Percentiles rank a stretch among this genome's conserved stretches.
Evolutionary conservation across 495 filamentous ascomycete genomes (phyloP).

Genomic region (Immersiella caudata): DNA sequence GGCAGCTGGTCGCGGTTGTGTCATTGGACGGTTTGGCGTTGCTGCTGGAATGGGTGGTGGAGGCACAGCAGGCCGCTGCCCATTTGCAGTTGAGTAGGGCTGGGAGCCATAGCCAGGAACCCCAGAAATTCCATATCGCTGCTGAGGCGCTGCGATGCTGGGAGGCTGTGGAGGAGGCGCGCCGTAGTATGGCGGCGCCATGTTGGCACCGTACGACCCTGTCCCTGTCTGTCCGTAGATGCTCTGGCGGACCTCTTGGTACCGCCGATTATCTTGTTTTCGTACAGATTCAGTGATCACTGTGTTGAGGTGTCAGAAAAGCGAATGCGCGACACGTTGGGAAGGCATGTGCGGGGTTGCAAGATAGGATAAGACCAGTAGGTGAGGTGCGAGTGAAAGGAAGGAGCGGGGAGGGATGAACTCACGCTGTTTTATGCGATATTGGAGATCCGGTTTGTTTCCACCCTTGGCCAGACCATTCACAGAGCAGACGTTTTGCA

Average conservation of each 20-base stretch:
- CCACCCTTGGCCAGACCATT: constrained; percentile 75
- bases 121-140: constrained; percentile 2
- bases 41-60: background rate
- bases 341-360: background rate
- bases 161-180: background rate
- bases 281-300: constrained; percentile 26
- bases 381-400: background rate
- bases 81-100: background rate
- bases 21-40: background rate
- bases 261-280: constrained; percentile 24
- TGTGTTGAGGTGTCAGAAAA: constrained; percentile 2
- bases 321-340: background rate
- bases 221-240: constrained; percentile 14
- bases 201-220: background rate
- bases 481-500: constrained; percentile 71
- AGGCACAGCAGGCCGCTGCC: background rate
- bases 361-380: background rate
- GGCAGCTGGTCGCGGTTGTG: background rate
- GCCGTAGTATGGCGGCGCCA: constrained; percentile 19
- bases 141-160: background rate
- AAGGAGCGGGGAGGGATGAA: constrained; percentile 14
- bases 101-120: background rate
- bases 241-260: constrained; percentile 32
- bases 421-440: constrained; percentile 71
- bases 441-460: constrained; percentile 77